Evolutionary conservation across 805 yeast species (phyloP), one percentile per base, ranked within the genome.

Genomic region (Wickerhamomyces canadensis): DNA sequence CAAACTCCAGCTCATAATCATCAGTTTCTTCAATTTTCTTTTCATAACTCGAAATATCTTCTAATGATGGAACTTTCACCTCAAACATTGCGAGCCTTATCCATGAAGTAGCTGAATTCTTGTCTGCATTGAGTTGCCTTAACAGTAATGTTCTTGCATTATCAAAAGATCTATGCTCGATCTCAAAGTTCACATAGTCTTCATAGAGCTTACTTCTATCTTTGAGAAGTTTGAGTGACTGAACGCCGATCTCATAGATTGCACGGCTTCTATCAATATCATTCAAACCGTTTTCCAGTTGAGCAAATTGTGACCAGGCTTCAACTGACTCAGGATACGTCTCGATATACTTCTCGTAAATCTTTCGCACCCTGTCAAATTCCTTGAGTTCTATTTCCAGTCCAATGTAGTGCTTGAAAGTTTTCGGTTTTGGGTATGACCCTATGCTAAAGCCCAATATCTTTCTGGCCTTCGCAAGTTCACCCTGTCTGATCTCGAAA

Each of bases 401-500:
- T 2, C 61, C 65, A 33, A 91, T 80, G 58, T 93, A 93, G 42
- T 67, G 67, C 43, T 62, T 64, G 52, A 81, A 78, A 0, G 85
- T 58, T 36, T 74, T 75, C 1, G 60, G 64, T 51, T 78, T 80
- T 0, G 86, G 83, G 31, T 74, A 70, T 32, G 68, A 61, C 0
- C 95, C 97, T 15, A 91, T 65, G 0, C 85, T 73, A 34, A 70
- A 65, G 0, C 96, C 96, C 19, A 86, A 58, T 2, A 83, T 58
- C 54, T 76, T 81, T 27, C 97, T 67, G 4, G 89, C 86, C 10
- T 54, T 50, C 0, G 56, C 15, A 3, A 86, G 39, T 36, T 70
- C 56, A 6, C 64, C 65, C 21, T 77, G 75, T 24, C 98, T 69
- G 3, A 89, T 57, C 55, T 84, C 89, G 60, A 83, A 88, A 40